phyloP scores from a whole-genome alignment of 352 stramenopile genomes.

The Pythium phragmitis region DNA sequence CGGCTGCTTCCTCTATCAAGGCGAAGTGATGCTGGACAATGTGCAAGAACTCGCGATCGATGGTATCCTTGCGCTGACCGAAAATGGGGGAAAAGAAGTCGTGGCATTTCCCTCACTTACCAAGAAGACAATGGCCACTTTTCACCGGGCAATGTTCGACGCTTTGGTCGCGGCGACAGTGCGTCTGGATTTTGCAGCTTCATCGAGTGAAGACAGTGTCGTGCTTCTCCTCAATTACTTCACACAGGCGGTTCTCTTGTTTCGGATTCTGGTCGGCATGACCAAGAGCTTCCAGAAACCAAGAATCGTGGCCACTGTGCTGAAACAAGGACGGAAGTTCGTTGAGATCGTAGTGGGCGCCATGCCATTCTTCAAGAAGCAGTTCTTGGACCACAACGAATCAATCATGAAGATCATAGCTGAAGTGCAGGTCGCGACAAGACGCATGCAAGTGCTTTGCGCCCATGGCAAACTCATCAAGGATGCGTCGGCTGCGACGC shows the following conservation, averaged over 20 bases:
- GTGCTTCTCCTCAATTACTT: slow-evolving; percentile 52
- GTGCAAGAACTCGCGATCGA: slow-evolving; percentile 46
- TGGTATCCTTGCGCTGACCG: slow-evolving; percentile 43
- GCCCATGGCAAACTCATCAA: slow-evolving; percentile 63
- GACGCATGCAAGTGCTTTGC: slow-evolving; percentile 62
- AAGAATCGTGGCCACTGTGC: slow-evolving; percentile 44
- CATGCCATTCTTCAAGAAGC: slow-evolving; percentile 56
- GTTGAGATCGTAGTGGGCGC: slow-evolving; percentile 46
- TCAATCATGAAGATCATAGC: slow-evolving; percentile 49
- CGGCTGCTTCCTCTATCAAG: slow-evolving; percentile 37
- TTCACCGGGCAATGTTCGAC: slow-evolving; percentile 50
- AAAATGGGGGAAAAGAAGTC: slow-evolving; percentile 27
- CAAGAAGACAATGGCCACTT: slow-evolving; percentile 52
- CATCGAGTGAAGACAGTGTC: slow-evolving; percentile 19
- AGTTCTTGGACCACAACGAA: slow-evolving; percentile 50
- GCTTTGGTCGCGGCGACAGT: slow-evolving; percentile 39
- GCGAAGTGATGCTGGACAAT: slow-evolving; percentile 40
- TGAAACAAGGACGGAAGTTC: slow-evolving; percentile 53
- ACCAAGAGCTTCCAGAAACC: slow-evolving; percentile 60
- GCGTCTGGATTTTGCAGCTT: slow-evolving; percentile 36
- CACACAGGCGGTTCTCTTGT: slow-evolving; percentile 49
- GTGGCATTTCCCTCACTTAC: slow-evolving; percentile 40
- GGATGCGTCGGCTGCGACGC: slow-evolving; percentile 43
- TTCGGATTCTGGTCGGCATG: slow-evolving; percentile 59
- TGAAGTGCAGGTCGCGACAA: slow-evolving; percentile 57